Evolutionary conservation across 2,329 filamentous ascomycete species (phyloP), one percentile per base, ranked within the genome.

Genomic region (Curvularia verruculosa): DNA sequence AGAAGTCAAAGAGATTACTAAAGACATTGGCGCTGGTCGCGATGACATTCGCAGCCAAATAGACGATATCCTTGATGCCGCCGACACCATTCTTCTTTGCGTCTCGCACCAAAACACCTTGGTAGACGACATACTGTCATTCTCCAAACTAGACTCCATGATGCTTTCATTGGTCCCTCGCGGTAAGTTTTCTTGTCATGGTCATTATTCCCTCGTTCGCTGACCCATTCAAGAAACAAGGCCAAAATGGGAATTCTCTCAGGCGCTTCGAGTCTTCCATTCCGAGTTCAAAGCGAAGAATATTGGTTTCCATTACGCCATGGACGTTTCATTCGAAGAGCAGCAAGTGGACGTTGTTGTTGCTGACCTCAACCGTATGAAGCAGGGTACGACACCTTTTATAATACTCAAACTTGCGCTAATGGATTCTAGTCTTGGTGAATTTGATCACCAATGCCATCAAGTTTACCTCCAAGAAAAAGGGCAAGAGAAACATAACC

Each of bases 101-200:
- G 76, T 80, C 2, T 71, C 70, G 12, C 79, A 81, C 56, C 79
- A 80, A 52, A 78, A 77, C 52, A 77, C 75, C 61, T 50, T 82
- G 15, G 79, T 82, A 1, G 79, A 82, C 52, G 80, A 82, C 57
- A 78, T 82, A 15, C 64, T 82, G 1, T 80, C 79, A 1, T 75
- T 81, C 49, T 80, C 78, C 1, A 82, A 82, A 56, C 71, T 81
- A 6, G 79, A 81, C 55, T 79, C 79, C 47, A 81, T 71, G 79
- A 81, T 72, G 77, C 73, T 66, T 44, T 80, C 57, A 52, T 66
- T 76, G 36, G 72, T 74, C 5, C 73, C 73, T 7, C 65, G 70
- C 23, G 60, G 70, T 69, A 55, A 49, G 64, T 57, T 9, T 57
- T 9, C 36, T 15, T 13, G 36, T 18, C 61, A 62, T n/a, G 65